These are phyloP conservation scores for Fusarium duplospermum DNA, from an alignment of 2,329 filamentous ascomycete genomes.

Conservation along the genomic window DNA sequence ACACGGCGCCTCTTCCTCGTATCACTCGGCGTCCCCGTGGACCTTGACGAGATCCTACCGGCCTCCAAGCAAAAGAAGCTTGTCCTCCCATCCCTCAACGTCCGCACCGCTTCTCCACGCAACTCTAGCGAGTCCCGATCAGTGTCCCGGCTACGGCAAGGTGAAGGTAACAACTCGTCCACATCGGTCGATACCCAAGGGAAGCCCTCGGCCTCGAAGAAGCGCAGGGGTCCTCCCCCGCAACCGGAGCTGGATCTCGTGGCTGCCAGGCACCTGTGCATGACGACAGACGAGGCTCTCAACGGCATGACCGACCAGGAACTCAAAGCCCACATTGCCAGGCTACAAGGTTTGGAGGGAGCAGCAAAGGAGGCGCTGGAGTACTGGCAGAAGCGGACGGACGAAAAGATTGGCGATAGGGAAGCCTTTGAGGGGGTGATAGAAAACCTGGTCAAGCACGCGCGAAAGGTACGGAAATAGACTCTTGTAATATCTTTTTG, in stretches of 20 bases:
- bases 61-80: slow-evolving; percentile 99
- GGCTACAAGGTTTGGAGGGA: slow-evolving; percentile 76
- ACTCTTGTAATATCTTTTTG: slow-evolving; percentile 30
- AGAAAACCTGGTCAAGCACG: slow-evolving; percentile 94
- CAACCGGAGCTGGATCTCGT: slow-evolving; percentile 84
- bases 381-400: slow-evolving; percentile 88
- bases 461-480: slow-evolving; percentile 84
- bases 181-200: slow-evolving; percentile 71
- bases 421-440: slow-evolving; percentile 97
- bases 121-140: slow-evolving; percentile 67
- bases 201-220: slow-evolving; percentile 58
- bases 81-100: slow-evolving; percentile 88
- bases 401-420: slow-evolving; percentile 89
- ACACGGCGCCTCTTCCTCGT: slow-evolving; percentile 96
- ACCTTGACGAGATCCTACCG: slow-evolving; percentile 96
- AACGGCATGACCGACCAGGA: slow-evolving; percentile 83
- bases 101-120: slow-evolving; percentile 67
- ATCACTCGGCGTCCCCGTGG: slow-evolving; percentile 93
- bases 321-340: slow-evolving; percentile 76
- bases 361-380: slow-evolving; percentile 81
- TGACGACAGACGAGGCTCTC: slow-evolving; percentile 86
- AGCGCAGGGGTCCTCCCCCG: slow-evolving; percentile 70
- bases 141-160: slow-evolving; percentile 58
- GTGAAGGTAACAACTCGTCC: slow-evolving; percentile 64
- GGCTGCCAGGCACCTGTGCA: slow-evolving; percentile 80